phyloP scores from a whole-genome alignment of 2,329 filamentous ascomycete genomes.

The Ophiocordyceps polyrhachis-furcata region DNA sequence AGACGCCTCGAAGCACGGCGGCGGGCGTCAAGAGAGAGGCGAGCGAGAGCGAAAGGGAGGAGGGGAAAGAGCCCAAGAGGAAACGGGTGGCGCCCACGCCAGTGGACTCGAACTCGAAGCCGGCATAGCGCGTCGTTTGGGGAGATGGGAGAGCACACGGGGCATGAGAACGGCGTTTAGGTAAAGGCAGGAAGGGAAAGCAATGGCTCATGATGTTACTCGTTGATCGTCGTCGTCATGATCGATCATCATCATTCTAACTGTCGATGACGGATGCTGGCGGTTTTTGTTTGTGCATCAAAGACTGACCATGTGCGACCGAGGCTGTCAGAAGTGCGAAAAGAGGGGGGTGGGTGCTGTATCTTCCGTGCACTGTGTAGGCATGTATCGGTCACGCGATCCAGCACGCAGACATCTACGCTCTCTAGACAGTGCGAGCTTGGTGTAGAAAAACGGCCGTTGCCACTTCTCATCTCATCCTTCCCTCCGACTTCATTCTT shows the following conservation, averaged over 20 bases:
- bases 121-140: not conserved
- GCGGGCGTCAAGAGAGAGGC: constrained; percentile 32
- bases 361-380: no score
- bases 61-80: constrained; percentile 41
- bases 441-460: not conserved
- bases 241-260: constrained; percentile 3
- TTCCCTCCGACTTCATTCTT: not conserved
- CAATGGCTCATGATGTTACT: not conserved
- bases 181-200: not conserved
- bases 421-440: not conserved
- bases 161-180: not conserved
- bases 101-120: constrained; percentile 20
- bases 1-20: constrained; percentile 46
- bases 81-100: constrained; percentile 51
- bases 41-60: constrained; percentile 34
- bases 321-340: not conserved
- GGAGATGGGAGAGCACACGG: not conserved
- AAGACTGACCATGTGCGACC: constrained; percentile 11
- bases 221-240: constrained; percentile 9
- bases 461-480: not conserved
- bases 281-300: no score
- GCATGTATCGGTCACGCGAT: not conserved
- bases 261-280: no score
- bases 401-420: not conserved
- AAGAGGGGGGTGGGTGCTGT: not conserved